Conservation (phyloP, 306 rosid genomes). For the Ormosia emarginata region DNA sequence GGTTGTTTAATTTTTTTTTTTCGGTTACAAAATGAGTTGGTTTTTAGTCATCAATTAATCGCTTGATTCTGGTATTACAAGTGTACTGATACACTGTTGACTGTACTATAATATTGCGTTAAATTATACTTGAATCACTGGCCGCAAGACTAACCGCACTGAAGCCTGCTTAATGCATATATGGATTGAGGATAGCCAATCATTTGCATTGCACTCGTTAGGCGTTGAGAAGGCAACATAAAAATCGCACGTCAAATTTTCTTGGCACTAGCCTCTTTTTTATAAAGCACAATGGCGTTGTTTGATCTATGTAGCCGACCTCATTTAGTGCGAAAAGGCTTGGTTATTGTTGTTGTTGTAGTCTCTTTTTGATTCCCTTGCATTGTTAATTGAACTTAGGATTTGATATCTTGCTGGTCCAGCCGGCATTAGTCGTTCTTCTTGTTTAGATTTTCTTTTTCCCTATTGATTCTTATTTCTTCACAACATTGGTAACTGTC, state of each 20-base stretch:
- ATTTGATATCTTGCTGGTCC: not conserved
- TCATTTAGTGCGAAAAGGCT: no score
- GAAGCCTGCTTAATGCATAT: conserved; percentile 6
- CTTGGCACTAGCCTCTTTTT: not conserved
- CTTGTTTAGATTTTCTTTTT: not conserved
- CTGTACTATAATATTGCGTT: not conserved
- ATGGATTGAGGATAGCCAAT: conserved; percentile 14
- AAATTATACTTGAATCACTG: conserved; percentile 16
- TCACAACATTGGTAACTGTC: not conserved
- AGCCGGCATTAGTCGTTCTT: not conserved
- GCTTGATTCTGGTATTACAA: conserved; percentile 1
- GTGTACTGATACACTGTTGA: not conserved
- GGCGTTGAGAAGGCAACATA: not conserved
- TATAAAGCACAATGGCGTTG: no score
- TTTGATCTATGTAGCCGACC: no score
- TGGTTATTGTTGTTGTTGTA: no score
- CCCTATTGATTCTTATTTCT: not conserved
- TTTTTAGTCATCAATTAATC: conserved; percentile 13
- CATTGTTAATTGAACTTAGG: conserved; percentile 1
- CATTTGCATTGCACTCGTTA: not conserved
- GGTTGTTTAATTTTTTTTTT: no score
- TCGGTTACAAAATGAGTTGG: not conserved
- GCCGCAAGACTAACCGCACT: not conserved
- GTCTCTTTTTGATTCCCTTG: conserved; percentile 11
- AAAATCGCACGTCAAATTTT: conserved; percentile 8